Evolutionary conservation across 108 stramenopile species (phyloP), one percentile per base, ranked within the genome.

Genomic region (Licmophora abbreviata): DNA sequence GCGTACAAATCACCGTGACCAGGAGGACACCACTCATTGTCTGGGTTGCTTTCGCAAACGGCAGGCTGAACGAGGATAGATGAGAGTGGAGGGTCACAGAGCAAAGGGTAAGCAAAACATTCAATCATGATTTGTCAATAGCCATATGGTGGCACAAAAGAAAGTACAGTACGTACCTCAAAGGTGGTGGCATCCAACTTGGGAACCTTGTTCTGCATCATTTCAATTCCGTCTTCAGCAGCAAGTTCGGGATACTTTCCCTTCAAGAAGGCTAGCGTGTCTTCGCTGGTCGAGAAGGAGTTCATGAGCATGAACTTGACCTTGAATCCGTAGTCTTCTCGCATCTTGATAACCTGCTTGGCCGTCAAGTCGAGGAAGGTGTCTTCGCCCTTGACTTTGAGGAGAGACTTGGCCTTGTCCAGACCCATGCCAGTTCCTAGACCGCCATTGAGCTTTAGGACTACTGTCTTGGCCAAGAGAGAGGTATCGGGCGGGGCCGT

Each of bases 241-340:
- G 84, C 77, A 36, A 97, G 64, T 44, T 55, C 61, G 11, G 94
- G 97, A 51, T 89, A 93, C 34, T 87, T 88, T 37, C 68, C 59
- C 48, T 69, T 40, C 58, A 99, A 74, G 70, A 97, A 96, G 27
- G 74, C 76, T 29, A 98, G 53, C 14, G 97, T 99, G 68, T 99
- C 99, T 40, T 76, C 89, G 44, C 81, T 83, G 7, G 99, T 98
- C 34, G 84, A 88, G 70, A 99, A 99, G 43, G 90, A 93, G 78
- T 99, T 99, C 99, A 99, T 99, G 40, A 99, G 83, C 89, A 99
- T 96, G 68, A 99, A 97, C 47, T 92, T 93, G 51, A 98, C 95
- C 38, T 96, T 77, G 54, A 75, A 69, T 37, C 86, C 81, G 44
- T 92, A 93, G 23, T 85, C 75, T 55, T 94, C 56, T 28, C 95